Evolutionary conservation across 768 basidiomycete genomes (phyloP), one percentile per base, ranked within the genome.

Genomic region (Tulasnella sp.): DNA sequence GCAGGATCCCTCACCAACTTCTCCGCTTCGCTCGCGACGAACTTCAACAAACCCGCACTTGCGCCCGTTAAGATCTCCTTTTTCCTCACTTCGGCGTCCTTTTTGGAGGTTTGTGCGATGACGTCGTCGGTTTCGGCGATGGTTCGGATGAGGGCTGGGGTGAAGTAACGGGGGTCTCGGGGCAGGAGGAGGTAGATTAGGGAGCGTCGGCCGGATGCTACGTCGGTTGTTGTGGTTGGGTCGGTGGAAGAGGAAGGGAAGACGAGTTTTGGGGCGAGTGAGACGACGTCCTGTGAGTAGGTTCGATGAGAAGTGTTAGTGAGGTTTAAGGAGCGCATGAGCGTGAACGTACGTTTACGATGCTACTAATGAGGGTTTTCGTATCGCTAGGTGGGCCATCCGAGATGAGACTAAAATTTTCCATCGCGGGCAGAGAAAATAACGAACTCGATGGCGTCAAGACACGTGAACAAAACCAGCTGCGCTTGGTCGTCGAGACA

Each of bases 401-500:
- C 62, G 14, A 56, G 31, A 48, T 24, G 34, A 62, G n/a, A 19
- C n/a, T 10, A 4, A 40, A 36, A 71, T 0, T 10, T n/a, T 68
- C 62, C 14, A 77, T 8, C 39, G 14, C 1, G 36, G 16, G 34
- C 52, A n/a, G 9, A 6, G 4, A 40, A 40, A 2, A 36, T 2
- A 2, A 87, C 90, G 52, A 84, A 96, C 95, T 98, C 96, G 77
- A 94, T 92, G 58, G 93, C 90, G 84, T 98, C 96, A 18, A 97
- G 88, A 8, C 94, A 94, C 0, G 95, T 95, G 86, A 97, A 97
- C 3, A 98, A 85, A 2, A 97, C 94, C 36, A 94, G 86, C 82
- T 97, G 95, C 0, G 96, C 96, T 81, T 98, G 95, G 71, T 95
- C 94, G 82, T 96, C 94, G 56, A 89, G 87, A 82, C 93, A 94